phyloP scores from a whole-genome alignment of 2,329 filamentous ascomycete species.

The Botrytis byssoidea region DNA sequence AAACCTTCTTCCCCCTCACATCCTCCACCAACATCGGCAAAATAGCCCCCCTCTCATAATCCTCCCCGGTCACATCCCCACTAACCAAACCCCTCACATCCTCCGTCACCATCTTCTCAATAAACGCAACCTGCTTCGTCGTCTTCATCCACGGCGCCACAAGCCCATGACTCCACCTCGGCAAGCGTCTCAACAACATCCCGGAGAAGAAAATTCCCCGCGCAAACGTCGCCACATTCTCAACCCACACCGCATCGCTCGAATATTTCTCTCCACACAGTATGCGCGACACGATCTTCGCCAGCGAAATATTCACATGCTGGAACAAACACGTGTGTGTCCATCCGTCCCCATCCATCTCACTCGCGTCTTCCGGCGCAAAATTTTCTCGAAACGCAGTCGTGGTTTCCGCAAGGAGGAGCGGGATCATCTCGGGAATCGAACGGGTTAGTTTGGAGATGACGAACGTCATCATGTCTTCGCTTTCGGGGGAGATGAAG shows the following conservation, averaged over 20 bases:
- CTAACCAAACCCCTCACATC: neutral
- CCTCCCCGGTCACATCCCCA: neutral
- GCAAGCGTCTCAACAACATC: neutral
- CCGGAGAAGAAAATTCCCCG: conserved; percentile 10
- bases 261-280: conserved; percentile 10
- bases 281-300: neutral
- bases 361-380: neutral
- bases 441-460: neutral
- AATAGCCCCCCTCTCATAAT: neutral
- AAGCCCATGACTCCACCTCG: neutral
- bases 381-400: conserved; percentile 1
- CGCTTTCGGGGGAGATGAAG: conserved; percentile 6
- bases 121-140: neutral
- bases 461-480: conserved; percentile 7
- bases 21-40: conserved; percentile 3
- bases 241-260: neutral
- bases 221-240: conserved; percentile 10
- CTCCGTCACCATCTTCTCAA: neutral
- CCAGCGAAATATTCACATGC: conserved; percentile 2
- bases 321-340: conserved; percentile 1
- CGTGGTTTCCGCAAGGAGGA: neutral
- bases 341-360: neutral
- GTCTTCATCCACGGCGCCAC: conserved; percentile 12
- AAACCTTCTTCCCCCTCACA: neutral
- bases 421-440: neutral